Evolutionary conservation across 768 basidiomycete species (phyloP).

Genomic region (Leucocoprinus leucothites): DNA sequence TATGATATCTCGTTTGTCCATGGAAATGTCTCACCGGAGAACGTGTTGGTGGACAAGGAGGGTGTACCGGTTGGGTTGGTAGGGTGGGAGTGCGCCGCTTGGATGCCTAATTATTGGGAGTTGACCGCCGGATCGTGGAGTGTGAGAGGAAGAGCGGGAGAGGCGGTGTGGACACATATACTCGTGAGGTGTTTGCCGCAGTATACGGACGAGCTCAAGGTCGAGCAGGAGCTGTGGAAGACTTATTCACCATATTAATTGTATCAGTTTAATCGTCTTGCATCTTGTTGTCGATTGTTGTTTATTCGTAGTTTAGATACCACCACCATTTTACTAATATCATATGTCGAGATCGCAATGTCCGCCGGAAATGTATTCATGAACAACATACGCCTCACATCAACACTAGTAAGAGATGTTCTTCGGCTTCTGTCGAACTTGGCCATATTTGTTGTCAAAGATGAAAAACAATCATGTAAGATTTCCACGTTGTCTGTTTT

Average conservation of each 20-base stretch:
- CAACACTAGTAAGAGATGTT: no score
- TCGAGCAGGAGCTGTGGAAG: slow-evolving; percentile 11
- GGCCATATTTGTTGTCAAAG: no score
- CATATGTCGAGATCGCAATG: no score
- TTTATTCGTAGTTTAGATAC: no score
- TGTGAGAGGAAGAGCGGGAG: not conserved
- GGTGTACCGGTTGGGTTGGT: not conserved
- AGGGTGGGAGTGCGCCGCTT: slow-evolving; percentile 10
- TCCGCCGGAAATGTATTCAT: no score
- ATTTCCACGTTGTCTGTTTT: no score
- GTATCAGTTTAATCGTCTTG: not conserved
- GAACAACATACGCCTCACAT: no score
- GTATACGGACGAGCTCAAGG: slow-evolving; percentile 9
- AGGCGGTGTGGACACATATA: not conserved
- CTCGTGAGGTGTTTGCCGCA: slow-evolving; percentile 4
- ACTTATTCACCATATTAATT: slow-evolving; percentile 9
- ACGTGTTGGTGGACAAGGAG: slow-evolving; percentile 1
- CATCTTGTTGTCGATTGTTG: no score
- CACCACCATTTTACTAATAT: no score
- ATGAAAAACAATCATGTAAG: no score
- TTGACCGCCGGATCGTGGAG: slow-evolving; percentile 1
- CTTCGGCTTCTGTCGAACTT: no score
- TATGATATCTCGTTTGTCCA: slow-evolving; percentile 11
- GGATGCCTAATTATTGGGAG: slow-evolving; percentile 9
- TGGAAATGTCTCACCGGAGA: slow-evolving; percentile 5